Evolutionary conservation across 805 yeast genomes (phyloP).

Genomic region (Candida cerambycidarum): DNA sequence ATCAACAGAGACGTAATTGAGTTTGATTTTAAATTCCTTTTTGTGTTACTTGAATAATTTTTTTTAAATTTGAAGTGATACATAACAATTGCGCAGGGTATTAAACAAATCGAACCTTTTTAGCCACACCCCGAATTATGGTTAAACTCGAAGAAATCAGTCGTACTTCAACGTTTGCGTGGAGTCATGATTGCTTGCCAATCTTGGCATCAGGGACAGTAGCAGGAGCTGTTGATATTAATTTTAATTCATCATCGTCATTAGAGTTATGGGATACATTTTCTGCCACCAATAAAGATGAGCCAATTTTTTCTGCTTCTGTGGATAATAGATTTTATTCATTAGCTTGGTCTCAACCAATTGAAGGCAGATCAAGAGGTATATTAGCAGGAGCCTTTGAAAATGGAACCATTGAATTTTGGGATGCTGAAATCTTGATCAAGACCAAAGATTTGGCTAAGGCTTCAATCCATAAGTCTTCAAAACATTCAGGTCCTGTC

Average conservation of each 20-base stretch:
- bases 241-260: slow-evolving; percentile 75
- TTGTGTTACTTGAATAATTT: not conserved
- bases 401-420: slow-evolving; percentile 73
- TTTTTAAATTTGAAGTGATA: not conserved
- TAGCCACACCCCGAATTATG: too few species aligned
- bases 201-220: slow-evolving; percentile 85
- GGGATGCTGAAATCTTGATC: slow-evolving; percentile 61
- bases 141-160: slow-evolving; percentile 82
- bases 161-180: slow-evolving; percentile 92
- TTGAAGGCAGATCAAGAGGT: slow-evolving; percentile 48
- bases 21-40: not conserved
- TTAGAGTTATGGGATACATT: slow-evolving; percentile 78
- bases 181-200: slow-evolving; percentile 81
- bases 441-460: slow-evolving; percentile 38
- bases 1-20: not conserved
- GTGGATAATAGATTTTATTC: slow-evolving; percentile 60
- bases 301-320: slow-evolving; percentile 35
- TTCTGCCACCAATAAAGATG: slow-evolving; percentile 27
- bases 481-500: slow-evolving; percentile 67
- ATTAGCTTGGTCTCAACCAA: slow-evolving; percentile 75
- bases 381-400: slow-evolving; percentile 88
- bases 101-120: too few species aligned
- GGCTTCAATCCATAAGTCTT: slow-evolving; percentile 50
- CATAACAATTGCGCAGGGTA: too few species aligned
- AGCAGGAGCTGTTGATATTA: slow-evolving; percentile 93